These are phyloP conservation scores for Phoenix roebelenii DNA, from an alignment of 176 grass and related monocot species.

Conservation along the genomic window DNA sequence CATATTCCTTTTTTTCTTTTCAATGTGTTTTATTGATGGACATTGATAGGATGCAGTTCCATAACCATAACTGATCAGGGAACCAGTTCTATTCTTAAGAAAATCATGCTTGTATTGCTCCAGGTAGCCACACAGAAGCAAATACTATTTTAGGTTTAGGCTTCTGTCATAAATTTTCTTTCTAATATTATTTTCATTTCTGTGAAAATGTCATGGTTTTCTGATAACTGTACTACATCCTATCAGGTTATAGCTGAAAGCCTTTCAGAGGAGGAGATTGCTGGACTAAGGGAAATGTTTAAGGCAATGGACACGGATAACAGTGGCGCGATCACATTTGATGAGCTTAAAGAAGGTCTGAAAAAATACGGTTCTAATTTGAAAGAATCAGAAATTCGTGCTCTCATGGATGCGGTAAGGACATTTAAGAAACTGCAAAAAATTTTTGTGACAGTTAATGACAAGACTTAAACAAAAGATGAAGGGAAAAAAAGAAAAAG, in stretches of 20 bases:
- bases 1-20: no score
- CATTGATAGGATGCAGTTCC: no score
- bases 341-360: conserved; percentile 56
- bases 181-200: no score
- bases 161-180: no score
- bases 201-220: not conserved
- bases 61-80: no score
- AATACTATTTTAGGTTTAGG: no score
- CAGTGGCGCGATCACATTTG: conserved; percentile 64
- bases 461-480: no score
- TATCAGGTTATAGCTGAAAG: conserved; percentile 34
- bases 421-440: not conserved
- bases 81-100: no score
- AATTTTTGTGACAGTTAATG: not conserved
- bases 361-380: conserved; percentile 37
- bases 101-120: no score
- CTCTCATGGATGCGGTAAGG: conserved; percentile 51
- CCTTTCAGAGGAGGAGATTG: conserved; percentile 57
- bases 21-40: no score
- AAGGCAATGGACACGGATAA: conserved; percentile 50
- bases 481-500: not conserved
- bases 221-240: not conserved
- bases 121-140: no score
- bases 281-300: conserved; percentile 66
- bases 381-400: conserved; percentile 40